Evolutionary conservation across 176 grass and related monocot genomes (phyloP).

Genomic region (Oryza brachyantha): DNA sequence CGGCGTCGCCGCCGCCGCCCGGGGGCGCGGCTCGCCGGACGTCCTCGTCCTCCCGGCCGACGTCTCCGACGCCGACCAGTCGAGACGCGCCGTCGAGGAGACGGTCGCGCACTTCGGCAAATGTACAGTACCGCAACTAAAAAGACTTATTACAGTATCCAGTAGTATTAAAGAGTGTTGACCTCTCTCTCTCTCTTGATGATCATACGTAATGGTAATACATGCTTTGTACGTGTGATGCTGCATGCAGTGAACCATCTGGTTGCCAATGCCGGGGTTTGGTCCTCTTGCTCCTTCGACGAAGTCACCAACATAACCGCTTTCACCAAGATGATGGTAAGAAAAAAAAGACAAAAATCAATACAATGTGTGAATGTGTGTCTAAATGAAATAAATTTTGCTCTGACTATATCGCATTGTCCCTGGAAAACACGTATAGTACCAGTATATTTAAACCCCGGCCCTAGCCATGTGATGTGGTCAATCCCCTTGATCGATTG

Average conservation of each 20-base stretch:
- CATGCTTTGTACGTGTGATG: too few relatives aligned
- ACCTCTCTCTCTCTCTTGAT: too few relatives aligned
- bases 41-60: conserved; percentile 51
- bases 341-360: too few relatives aligned
- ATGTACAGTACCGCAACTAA: conserved; percentile 35
- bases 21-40: conserved; percentile 41
- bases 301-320: conserved; percentile 55
- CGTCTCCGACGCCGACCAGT: conserved; percentile 42
- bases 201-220: neutral
- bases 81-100: conserved; percentile 45
- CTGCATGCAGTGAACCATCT: conserved; percentile 67
- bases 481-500: neutral
- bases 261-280: conserved; percentile 62
- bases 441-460: too few relatives aligned
- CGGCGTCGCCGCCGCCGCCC: conserved; percentile 36
- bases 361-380: too few relatives aligned
- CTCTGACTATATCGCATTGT: too few relatives aligned
- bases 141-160: too few relatives aligned
- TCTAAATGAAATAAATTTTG: too few relatives aligned
- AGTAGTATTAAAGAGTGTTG: too few relatives aligned
- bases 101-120: conserved; percentile 57
- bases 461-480: too few relatives aligned
- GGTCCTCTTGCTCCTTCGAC: conserved; percentile 52
- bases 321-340: conserved; percentile 61
- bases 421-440: too few relatives aligned